Evolutionary conservation across 768 basidiomycete species (phyloP), one percentile per base, ranked within the genome.

Genomic region (Lactarius sanguifluus): DNA sequence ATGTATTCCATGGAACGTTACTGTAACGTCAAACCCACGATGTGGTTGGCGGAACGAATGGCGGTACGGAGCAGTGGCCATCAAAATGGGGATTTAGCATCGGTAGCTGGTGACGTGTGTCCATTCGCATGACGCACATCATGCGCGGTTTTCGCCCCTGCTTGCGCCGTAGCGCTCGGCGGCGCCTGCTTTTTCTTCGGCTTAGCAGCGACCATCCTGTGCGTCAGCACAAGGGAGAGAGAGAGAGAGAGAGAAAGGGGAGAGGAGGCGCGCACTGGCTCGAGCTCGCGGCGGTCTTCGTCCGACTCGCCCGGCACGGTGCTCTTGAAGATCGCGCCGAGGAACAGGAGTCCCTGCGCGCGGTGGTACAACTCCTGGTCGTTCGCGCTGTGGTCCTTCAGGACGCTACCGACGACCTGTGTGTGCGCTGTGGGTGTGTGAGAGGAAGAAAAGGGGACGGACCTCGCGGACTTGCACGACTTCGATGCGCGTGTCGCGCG

Each of bases 401-500:
- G 81, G 10, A 94, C 94, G 65, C 86, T 85, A 62, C 96, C 94
- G 54, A 91, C 85, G 30, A 92, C 92, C 82, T 88, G 73, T 32
- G 32, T 32, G 32, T 32, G 32, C 12, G 34, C 34, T 34, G 34
- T 8, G 8, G 34, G 13, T 70, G 61, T 18, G 10, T 34, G 36
- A 10, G 36, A 13, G 74, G 32, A 32, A 34, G 66, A 64, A 47
- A 50, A 43, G 32, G 32, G 32, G 38, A 64, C 72, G 58, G 56
- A 81, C 85, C 81, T 92, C 88, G 59, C 94, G 85, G 16, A 98
- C 94, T 72, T 94, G 91, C 28, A 91, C 85, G 50, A 98, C 94
- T 78, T 99, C 97, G 74, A 98, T 86, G 61, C 96, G 87, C 3
- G 96, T 96, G 16, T 96, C 96, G 65, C 95, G n/a, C n/a, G n/a